Conservation (phyloP, 2,329 filamentous ascomycete genomes). For the Monilinia laxa region DNA sequence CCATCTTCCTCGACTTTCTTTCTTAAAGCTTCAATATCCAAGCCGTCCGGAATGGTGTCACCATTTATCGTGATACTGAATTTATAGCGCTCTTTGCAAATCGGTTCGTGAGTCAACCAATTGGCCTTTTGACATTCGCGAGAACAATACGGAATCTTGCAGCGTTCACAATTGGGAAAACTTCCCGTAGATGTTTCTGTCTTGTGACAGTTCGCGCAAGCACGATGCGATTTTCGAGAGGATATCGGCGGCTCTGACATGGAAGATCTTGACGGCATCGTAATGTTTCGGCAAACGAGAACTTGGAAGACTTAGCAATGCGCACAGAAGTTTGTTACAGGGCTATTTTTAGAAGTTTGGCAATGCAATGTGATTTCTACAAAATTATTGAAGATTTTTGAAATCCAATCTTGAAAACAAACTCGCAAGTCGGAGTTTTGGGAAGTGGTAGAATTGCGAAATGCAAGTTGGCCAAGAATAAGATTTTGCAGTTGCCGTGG, state of each 20-base stretch:
- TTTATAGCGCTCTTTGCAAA: slow-evolving; percentile 16
- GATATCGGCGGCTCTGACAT: slow-evolving; percentile 1
- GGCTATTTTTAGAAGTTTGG: slow-evolving; percentile 7
- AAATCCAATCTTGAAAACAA: slow-evolving; percentile 3
- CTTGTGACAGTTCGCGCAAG: background rate
- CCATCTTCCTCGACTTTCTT: slow-evolving; percentile 7
- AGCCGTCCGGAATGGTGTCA: slow-evolving; percentile 4
- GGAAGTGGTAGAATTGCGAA: background rate
- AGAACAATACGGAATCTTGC: slow-evolving; percentile 12
- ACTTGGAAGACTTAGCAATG: slow-evolving; percentile 3
- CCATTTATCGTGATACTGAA: slow-evolving; percentile 17
- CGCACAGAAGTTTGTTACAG: background rate
- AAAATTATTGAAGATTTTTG: background rate
- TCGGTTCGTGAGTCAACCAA: slow-evolving; percentile 1
- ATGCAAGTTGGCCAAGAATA: background rate
- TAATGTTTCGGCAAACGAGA: slow-evolving; percentile 1
- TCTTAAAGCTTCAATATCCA: slow-evolving; percentile 6
- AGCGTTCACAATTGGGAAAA: slow-evolving; percentile 10
- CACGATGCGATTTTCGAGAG: background rate
- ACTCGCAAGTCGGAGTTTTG: slow-evolving; percentile 1
- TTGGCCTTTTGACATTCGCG: slow-evolving; percentile 13
- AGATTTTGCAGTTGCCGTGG: background rate
- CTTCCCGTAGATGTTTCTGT: slow-evolving; percentile 4
- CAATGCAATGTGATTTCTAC: background rate
- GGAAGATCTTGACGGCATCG: slow-evolving; percentile 12